These are phyloP conservation scores for Coprinopsis sp. DNA, from an alignment of 768 basidiomycete species.

Conservation along the genomic window DNA sequence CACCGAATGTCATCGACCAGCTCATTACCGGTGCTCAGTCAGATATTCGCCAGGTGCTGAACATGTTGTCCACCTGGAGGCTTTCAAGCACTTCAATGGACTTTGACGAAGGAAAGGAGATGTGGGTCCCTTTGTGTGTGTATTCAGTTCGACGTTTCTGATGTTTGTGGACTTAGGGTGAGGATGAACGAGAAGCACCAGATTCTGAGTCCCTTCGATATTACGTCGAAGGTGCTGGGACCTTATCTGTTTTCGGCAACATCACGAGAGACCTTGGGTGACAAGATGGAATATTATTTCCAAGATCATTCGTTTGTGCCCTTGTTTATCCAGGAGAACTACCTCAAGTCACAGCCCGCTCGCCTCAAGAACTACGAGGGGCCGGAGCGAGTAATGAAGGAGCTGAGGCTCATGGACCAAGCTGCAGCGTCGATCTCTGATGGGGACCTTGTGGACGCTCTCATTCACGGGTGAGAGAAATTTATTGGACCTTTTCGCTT, in stretches of 20 bases:
- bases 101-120: conserved; percentile 86
- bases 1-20: conserved; percentile 87
- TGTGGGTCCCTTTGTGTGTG: conserved; percentile 51
- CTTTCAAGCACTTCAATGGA: conserved; percentile 76
- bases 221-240: conserved; percentile 84
- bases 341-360: conserved; percentile 78
- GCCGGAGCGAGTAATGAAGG: conserved; percentile 61
- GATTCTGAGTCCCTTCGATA: conserved; percentile 87
- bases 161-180: conserved; percentile 56
- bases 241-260: conserved; percentile 88
- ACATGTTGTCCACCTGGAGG: conserved; percentile 98
- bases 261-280: conserved; percentile 72
- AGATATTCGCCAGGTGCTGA: conserved; percentile 94
- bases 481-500: conserved; percentile 1
- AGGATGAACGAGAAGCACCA: conserved; percentile 91
- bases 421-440: conserved; percentile 94
- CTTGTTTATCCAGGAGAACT: conserved; percentile 95
- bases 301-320: conserved; percentile 94
- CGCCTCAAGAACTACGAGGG: conserved; percentile 53
- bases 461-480: conserved; percentile 85
- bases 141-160: not conserved
- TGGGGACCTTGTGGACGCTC: conserved; percentile 85
- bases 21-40: conserved; percentile 86
- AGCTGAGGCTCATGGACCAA: conserved; percentile 75
- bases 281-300: conserved; percentile 96